Base-by-base conservation (phyloP, 805 yeast genomes). In the Cyberlindnera mrakii region DNA sequence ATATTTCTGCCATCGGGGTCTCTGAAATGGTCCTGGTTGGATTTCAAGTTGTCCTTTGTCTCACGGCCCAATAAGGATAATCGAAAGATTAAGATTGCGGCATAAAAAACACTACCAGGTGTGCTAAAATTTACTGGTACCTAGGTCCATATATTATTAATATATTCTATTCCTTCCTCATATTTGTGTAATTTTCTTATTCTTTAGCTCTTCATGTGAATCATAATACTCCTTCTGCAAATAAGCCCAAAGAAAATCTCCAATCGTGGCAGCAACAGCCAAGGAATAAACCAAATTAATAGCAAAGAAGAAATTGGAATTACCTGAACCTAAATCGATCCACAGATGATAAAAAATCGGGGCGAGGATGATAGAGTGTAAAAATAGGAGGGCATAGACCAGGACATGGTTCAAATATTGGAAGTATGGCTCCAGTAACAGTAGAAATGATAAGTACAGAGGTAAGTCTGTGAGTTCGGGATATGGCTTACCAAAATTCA, bases 241-340 rank as follows among this genome's bases (percentile, higher is more conserved):
- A 29, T 46, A 55, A 2, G 86, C 86, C 96, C 98, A 89, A 11
- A 83, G 65, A 50, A 86, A 75, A 55, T 93, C 98, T 35, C 82
- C 72, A 15, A 89, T 55, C 3, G 86, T 68, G 27, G 85, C 62
- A 0, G 80, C 78, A 51, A 88, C 72, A 4, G 89, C 85, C 8
- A 80, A 67, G 0, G 85, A 81, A 62, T 88, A 83, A 3, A 83
- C 85, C 45, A 93, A 71, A 4, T 93, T 87, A 54, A 93, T 85
- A 32, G 98, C 96, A 67, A 91, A 93, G 67, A 89, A 93, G 68
- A 93, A 93, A 64, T 93, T 93, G 41, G 96, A 82, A 65, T 93
- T 93, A 23, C 99, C 99, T 29, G 93, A 87, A 13, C 96, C 96
- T 45, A 87, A 71, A 45, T 82, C 84, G 52, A 91, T 86, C 99